Evolutionary conservation across 1,284 basidiomycete species (phyloP), one percentile per base, ranked within the genome.

Genomic region (Volvariella surrecta): DNA sequence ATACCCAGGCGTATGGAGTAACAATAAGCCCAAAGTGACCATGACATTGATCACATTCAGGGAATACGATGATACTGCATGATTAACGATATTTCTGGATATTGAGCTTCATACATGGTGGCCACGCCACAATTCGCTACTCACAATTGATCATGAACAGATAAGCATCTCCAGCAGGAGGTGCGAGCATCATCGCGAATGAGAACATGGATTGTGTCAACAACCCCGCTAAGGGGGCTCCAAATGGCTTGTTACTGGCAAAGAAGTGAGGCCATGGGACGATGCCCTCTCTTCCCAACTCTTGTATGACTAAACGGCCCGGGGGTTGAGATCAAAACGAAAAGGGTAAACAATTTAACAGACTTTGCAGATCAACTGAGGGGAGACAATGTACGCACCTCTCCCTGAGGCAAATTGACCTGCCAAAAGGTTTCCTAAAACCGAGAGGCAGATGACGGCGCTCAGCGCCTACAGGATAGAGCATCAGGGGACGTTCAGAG

Each of bases 91-190:
- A 11, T 11, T 11, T 6, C n/a, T 43, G 38, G 40, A 19, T 22
- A 18, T n/a, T 11, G 15, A 28, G 15, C 38, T 32, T 15, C 4
- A 44, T 9, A 32, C 0, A 37, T 10, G 7, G 40, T 13, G n/a
- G 32, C 39, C 13, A 15, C 8, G 4, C 11, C 3, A 6, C 17
- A 40, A n/a, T 32, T 9, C 4, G 28, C 6, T 2, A 60, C 76
- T 52, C 42, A 80, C 81, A 55, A 50, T 73, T 82, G 41, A 84
- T 67, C 53, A 80, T 67, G 57, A 84, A 80, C 16, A 77, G 63
- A 51, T 82, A 86, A 0, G 78, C 78, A 51, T 85, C 82, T 1
- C 82, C 79, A 0, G 78, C 69, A 1, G 81, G 82, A 0, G 76
- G 66, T 1, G 64, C 60, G 4, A 73, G 51, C 38, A 78, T 60